These are phyloP conservation scores for Calonectria pauciramosa DNA, from an alignment of 2,329 filamentous ascomycete genomes.

Conservation along the genomic window DNA sequence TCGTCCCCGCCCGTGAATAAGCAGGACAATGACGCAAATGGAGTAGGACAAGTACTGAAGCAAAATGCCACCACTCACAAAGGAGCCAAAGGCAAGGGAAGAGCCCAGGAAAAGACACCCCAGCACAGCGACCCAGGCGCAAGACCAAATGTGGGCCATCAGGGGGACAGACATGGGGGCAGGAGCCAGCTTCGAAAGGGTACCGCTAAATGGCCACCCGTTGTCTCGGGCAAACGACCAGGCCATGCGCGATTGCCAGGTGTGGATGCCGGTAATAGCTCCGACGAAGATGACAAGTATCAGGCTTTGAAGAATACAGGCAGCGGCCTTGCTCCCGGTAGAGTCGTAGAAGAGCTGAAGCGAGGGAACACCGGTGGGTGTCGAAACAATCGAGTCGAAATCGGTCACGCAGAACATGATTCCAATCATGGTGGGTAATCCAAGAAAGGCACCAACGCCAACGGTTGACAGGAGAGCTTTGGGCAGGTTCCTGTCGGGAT, in stretches of 20 bases:
- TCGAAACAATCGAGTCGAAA: neutral
- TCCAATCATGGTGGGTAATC: neutral
- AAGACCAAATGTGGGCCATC: constrained; percentile 15
- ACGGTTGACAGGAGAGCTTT: constrained; percentile 5
- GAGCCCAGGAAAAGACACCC: constrained; percentile 11
- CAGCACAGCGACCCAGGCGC: constrained; percentile 3
- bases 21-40: neutral
- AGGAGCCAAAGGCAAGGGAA: neutral
- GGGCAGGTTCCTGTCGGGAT: constrained; percentile 2
- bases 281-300: neutral
- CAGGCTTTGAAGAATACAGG: neutral
- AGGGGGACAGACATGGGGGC: neutral
- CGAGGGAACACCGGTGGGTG: constrained; percentile 1
- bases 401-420: constrained; percentile 19
- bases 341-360: constrained; percentile 11
- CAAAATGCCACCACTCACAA: constrained; percentile 7
- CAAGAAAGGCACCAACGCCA: neutral
- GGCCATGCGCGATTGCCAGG: constrained; percentile 21
- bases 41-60: constrained; percentile 15
- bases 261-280: neutral
- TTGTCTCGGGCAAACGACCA: constrained; percentile 11
- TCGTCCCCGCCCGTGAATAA: neutral
- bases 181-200: neutral
- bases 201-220: constrained; percentile 1
- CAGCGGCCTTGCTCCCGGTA: neutral